phyloP scores from a whole-genome alignment of 2,329 filamentous ascomycete species.

The Aspergillus cejpii region DNA sequence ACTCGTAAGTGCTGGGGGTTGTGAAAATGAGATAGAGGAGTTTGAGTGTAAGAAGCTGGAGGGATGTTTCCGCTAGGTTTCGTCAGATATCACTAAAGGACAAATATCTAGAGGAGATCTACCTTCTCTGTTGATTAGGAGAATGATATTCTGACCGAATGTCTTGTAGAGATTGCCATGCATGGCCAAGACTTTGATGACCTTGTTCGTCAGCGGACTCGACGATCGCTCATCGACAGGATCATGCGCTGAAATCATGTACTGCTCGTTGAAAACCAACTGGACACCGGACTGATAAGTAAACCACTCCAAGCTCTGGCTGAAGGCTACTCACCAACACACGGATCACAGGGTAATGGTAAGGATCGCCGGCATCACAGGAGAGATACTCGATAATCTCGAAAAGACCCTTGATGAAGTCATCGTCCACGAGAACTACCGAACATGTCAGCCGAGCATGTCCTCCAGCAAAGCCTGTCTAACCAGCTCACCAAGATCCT shows the following conservation, averaged over 20 bases:
- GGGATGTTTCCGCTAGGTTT: slow-evolving; percentile 65
- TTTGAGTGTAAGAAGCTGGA: slow-evolving; percentile 94
- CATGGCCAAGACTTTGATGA: slow-evolving; percentile 81
- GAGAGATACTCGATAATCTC: slow-evolving; percentile 81
- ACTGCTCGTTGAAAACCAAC: slow-evolving; percentile 96
- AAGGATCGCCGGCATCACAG: slow-evolving; percentile 82
- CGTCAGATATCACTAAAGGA: slow-evolving; percentile 11
- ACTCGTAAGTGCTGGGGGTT: slow-evolving; percentile 84
- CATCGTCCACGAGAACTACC: slow-evolving; percentile 58
- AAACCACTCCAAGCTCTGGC: slow-evolving; percentile 6
- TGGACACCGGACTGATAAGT: slow-evolving; percentile 34
- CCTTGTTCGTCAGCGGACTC: slow-evolving; percentile 72
- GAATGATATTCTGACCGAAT: slow-evolving; percentile 95
- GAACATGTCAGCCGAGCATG: not conserved
- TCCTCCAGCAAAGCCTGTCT: not conserved
- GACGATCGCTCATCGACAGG: slow-evolving; percentile 35
- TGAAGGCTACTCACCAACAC: slow-evolving; percentile 62
- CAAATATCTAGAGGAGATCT: slow-evolving; percentile 3
- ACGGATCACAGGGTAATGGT: slow-evolving; percentile 90
- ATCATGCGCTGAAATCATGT: slow-evolving; percentile 72
- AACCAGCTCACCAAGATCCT: slow-evolving; percentile 63
- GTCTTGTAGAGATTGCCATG: slow-evolving; percentile 79
- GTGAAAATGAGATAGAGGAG: slow-evolving; percentile 93
- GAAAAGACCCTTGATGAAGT: slow-evolving; percentile 77
- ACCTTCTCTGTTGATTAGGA: slow-evolving; percentile 87